phyloP scores from a whole-genome alignment of 2,329 filamentous ascomycete genomes.

The Colletotrichum lentis region DNA sequence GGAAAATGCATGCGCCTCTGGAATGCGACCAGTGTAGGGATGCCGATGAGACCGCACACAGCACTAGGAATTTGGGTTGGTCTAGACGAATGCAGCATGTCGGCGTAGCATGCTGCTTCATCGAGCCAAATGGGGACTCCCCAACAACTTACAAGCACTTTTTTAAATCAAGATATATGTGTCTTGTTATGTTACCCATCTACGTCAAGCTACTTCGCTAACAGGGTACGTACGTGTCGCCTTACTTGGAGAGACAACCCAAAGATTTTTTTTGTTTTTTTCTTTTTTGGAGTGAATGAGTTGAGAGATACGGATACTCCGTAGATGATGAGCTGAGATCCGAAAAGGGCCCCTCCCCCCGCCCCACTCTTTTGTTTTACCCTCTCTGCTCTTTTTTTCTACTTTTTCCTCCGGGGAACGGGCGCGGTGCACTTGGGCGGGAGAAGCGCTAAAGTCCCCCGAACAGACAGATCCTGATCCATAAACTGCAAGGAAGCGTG shows the following conservation, averaged over 20 bases:
- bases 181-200: neutral
- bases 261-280: neutral
- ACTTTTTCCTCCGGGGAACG: neutral
- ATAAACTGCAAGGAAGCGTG: slow-evolving; percentile 25
- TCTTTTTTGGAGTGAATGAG: neutral
- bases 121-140: slow-evolving; percentile 11
- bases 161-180: neutral
- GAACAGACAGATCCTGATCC: slow-evolving; percentile 10
- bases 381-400: no score
- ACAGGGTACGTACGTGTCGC: neutral
- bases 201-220: neutral
- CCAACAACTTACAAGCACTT: neutral
- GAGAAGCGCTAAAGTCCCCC: slow-evolving; percentile 8
- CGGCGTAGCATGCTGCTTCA: slow-evolving; percentile 10
- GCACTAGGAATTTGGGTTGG: slow-evolving; percentile 26
- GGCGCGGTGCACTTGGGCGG: neutral
- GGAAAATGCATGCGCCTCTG: slow-evolving; percentile 19
- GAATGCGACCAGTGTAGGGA: slow-evolving; percentile 32
- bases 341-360: no score
- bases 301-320: no score
- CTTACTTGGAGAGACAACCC: neutral
- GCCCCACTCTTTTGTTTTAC: no score
- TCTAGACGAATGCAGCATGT: slow-evolving; percentile 35
- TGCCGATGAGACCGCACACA: slow-evolving; percentile 31
- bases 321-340: neutral